Evolutionary conservation across 2,329 filamentous ascomycete species (phyloP), one percentile per base, ranked within the genome.

Genomic region (Fusarium graminum): DNA sequence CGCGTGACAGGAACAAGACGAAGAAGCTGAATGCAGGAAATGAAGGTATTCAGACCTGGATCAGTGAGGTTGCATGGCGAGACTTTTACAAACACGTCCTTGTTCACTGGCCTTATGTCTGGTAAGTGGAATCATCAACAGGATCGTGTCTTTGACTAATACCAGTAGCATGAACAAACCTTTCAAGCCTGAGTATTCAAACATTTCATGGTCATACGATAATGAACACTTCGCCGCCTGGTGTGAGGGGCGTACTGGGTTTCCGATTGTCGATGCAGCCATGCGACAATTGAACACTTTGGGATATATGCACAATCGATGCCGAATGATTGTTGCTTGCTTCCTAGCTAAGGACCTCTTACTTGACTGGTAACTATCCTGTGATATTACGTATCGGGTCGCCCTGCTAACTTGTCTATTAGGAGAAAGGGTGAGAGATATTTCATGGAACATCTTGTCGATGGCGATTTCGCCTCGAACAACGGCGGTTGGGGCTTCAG

Each of bases 41-140:
- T 19, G 78, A 86, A 16, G 92, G 91, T 0, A 89, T 92, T 56
- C 81, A 85, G 49, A 82, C 83, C 0, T 96, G 92, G 92, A 92
- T 95, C 65, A 89, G 89, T 52, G 92, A 96, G 76, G 83, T 96
- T 5, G 92, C 92, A 0, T 95, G 92, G 92, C 83, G 92, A 14
- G 92, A 96, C 72, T 96, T 96, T 73, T 96, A 96, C 79, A 92
- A 90, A 72, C 92, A 95, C 74, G 91, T 97, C 4, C 79, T 97
- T 7, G 91, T 89, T 1, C 81, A 94, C 61, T 97, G 92, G 92
- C 94, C 94, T 0, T 94, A 93, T 71, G 82, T 93, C 8, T 92
- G 89, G 88, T 88, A 78, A 73, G 83, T 76, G 12, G 38, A n/a
- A 16, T 9, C 4, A 25, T 9, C 16, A 11, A 1, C 4, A 8